Evolutionary conservation across 768 basidiomycete genomes (phyloP), one percentile per base, ranked within the genome.

Genomic region (Trametes cubensis): DNA sequence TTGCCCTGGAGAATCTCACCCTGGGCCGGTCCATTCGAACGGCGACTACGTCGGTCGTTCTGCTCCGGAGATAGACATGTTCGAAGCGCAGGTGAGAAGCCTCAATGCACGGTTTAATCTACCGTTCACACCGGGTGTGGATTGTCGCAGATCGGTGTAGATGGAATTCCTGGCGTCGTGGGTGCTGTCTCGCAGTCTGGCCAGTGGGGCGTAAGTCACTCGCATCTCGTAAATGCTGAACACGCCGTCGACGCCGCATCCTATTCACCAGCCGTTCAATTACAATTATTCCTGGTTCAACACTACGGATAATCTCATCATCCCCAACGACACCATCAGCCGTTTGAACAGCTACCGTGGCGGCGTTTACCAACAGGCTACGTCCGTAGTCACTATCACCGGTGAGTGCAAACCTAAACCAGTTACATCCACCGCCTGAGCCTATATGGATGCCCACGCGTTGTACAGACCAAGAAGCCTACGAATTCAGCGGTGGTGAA

Each of bases 331-430:
- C 0, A 73, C 72, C 20, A 71, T 74, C n/a, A 85, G 87, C 0
- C 60, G 64, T 25, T 74, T 87, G 45, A 94, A 94, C 70, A 55
- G 81, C 3, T 94, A 90, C 71, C 79, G 76, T 21, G 95, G 95
- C 49, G 90, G 89, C 52, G 83, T 81, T 4, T 91, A 83, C 73
- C 95, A 97, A 73, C 92, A 95, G 69, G 89, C 92, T 3, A 88
- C 66, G 13, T 74, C 72, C 1, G 68, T 61, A 1, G 60, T 72
- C 11, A 69, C 69, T 0, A 17, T 80, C 83, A 86, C 66, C 67
- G 66, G 71, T 72, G 53, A 8, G 18, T 39, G 69, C 42, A 6
- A 44, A n/a, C 42, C 13, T 42, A 3, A 3, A n/a, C 11, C 41
- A 15, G 15, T 4, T 42, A 3, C 15, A 15, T n/a, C 11, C 44